Evolutionary conservation across 768 basidiomycete species (phyloP).

Genomic region (Tephrocybe sp.): DNA sequence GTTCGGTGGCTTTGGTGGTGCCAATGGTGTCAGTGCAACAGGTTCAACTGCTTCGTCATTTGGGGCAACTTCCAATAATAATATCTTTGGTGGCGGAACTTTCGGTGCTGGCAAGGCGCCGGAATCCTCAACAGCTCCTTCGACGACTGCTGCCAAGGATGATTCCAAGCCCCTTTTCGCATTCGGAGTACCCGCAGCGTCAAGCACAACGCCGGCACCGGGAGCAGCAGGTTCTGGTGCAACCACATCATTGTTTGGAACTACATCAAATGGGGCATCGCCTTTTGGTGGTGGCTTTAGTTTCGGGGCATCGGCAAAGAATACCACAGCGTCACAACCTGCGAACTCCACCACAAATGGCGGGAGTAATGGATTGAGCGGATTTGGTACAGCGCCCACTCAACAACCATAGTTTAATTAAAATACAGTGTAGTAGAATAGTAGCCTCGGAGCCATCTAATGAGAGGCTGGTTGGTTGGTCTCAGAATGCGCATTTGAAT

Average conservation of each 20-base stretch:
- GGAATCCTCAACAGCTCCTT: neutral
- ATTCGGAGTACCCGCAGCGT: slow-evolving; percentile 9
- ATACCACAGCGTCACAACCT: slow-evolving; percentile 20
- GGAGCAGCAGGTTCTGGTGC: slow-evolving; percentile 3
- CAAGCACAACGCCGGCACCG: slow-evolving; percentile 4
- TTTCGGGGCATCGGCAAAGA: slow-evolving; percentile 16
- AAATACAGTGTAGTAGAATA: too few relatives aligned
- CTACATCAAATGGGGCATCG: neutral
- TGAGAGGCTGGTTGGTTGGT: slow-evolving; percentile 2
- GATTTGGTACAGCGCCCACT: slow-evolving; percentile 19
- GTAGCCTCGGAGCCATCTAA: too few relatives aligned
- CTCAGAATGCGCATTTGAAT: neutral
- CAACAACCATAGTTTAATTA: too few relatives aligned
- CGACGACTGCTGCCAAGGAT: slow-evolving; percentile 3
- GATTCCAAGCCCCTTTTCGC: slow-evolving; percentile 13
- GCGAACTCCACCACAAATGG: slow-evolving; percentile 27
- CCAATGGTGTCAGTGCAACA: neutral
- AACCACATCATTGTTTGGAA: slow-evolving; percentile 3
- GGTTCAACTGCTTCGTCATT: slow-evolving; percentile 8
- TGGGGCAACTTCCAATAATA: neutral
- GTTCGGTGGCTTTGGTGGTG: slow-evolving; percentile 1
- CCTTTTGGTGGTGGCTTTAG: slow-evolving; percentile 5
- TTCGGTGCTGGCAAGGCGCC: slow-evolving; percentile 8
- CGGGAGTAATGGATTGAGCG: slow-evolving; percentile 8
- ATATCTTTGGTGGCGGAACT: slow-evolving; percentile 3